phyloP scores from a whole-genome alignment of 2,329 filamentous ascomycete species.

The Calonectria pseudoreteaudii region DNA sequence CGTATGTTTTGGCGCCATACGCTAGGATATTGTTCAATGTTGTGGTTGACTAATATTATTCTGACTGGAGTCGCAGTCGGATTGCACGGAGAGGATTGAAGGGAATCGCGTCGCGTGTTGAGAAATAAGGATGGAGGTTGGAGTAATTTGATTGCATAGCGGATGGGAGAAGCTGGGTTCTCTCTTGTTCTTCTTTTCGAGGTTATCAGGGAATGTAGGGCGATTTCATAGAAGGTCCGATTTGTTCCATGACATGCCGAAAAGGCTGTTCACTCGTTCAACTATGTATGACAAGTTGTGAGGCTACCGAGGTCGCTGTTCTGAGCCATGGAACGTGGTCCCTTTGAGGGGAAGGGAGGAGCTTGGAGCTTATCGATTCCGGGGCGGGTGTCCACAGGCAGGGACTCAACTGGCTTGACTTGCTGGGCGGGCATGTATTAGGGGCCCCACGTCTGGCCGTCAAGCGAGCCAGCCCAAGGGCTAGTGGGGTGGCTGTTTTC shows the following conservation, averaged over 20 bases:
- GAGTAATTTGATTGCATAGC: conserved; percentile 36
- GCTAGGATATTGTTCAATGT: neutral
- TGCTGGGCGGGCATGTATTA: conserved; percentile 4
- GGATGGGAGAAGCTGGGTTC: conserved; percentile 12
- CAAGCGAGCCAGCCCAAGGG: neutral
- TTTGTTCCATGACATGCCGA: conserved; percentile 33
- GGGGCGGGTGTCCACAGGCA: conserved; percentile 3
- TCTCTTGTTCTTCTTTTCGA: neutral
- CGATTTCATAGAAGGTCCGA: conserved; percentile 1
- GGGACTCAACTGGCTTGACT: neutral
- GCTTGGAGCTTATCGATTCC: conserved; percentile 41
- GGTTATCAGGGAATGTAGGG: conserved; percentile 32
- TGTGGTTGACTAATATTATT: conserved; percentile 14
- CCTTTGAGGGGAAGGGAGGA: conserved; percentile 20
- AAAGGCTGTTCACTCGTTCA: conserved; percentile 28
- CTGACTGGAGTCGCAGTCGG: conserved; percentile 18
- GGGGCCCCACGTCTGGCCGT: neutral
- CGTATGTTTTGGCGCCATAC: conserved; percentile 22
- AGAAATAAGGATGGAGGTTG: conserved; percentile 24
- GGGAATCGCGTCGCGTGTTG: conserved; percentile 44
- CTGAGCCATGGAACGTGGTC: conserved; percentile 18
- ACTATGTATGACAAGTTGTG: conserved; percentile 11
- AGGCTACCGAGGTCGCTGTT: conserved; percentile 23
- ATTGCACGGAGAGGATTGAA: conserved; percentile 27
- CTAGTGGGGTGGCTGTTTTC: neutral